Conservation (phyloP, 257 asterid species). For the Solanum sejunctum region DNA sequence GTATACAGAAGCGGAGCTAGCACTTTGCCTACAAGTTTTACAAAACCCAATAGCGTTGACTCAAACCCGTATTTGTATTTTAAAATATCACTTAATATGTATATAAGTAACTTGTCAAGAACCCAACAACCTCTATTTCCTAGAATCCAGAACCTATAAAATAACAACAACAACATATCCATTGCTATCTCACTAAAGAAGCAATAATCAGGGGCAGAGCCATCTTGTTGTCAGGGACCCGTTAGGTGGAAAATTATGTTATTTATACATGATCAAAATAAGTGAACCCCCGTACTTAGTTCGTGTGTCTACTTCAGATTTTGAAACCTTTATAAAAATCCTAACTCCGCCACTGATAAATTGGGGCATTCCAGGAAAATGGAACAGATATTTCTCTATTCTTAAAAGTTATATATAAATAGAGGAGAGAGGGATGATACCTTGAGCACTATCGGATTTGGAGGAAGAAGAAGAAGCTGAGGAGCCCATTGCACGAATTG, state of each 20-base stretch:
- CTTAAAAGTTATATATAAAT: not conserved
- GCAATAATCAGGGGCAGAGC: not conserved
- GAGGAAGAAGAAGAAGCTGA: constrained; percentile 55
- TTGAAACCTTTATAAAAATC: too few species aligned
- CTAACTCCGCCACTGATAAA: too few species aligned
- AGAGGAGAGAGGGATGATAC: constrained; percentile 7
- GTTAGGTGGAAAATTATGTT: too few species aligned
- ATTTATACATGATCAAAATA: too few species aligned
- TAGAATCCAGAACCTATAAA: not conserved
- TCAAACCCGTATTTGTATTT: not conserved
- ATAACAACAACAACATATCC: not conserved
- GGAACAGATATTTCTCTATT: not conserved
- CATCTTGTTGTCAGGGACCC: too few species aligned
- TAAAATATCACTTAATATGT: too few species aligned
- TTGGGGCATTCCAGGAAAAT: not conserved
- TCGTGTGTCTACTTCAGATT: too few species aligned
- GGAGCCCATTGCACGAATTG: constrained; percentile 73
- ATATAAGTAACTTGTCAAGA: not conserved
- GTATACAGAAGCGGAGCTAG: not conserved
- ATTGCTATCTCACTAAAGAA: not conserved
- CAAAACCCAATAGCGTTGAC: not conserved
- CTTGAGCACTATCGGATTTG: constrained; percentile 52
- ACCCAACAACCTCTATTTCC: not conserved
- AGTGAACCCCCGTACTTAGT: too few species aligned
- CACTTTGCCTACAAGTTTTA: not conserved